Evolutionary conservation across 805 yeast species (phyloP).

Genomic region (Pichia manshurica): DNA sequence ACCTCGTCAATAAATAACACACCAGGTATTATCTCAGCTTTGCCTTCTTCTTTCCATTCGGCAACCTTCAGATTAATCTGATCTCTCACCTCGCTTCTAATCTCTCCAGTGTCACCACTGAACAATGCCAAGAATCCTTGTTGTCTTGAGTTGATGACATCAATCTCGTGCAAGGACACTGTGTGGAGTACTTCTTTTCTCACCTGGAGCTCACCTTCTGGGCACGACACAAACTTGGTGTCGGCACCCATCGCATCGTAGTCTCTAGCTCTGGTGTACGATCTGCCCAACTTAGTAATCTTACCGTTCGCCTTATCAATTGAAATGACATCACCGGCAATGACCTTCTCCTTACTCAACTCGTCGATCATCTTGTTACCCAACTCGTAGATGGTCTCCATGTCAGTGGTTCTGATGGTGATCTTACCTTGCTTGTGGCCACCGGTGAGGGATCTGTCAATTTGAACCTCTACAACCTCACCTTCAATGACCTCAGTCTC

Average conservation of each 20-base stretch:
- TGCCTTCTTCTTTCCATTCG: constrained; percentile 95
- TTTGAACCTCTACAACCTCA: constrained; percentile 93
- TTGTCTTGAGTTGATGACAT: constrained; percentile 93
- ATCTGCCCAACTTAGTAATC: constrained; percentile 93
- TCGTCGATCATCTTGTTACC: constrained; percentile 60
- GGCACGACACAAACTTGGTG: constrained; percentile 79
- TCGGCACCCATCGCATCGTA: constrained; percentile 98
- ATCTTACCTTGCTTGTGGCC: constrained; percentile 79
- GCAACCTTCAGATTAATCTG: constrained; percentile 61
- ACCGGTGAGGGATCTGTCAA: constrained; percentile 86
- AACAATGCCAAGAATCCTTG: constrained; percentile 50
- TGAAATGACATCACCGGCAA: constrained; percentile 94
- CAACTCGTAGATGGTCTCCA: constrained; percentile 75
- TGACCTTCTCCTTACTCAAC: constrained; percentile 88
- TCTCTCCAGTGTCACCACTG: constrained; percentile 90
- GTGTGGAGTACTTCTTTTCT: constrained; percentile 98
- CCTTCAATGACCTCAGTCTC: constrained; percentile 98
- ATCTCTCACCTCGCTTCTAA: constrained; percentile 81
- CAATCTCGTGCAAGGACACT: constrained; percentile 92
- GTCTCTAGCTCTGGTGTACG: constrained; percentile 98
- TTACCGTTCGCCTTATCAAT: constrained; percentile 97
- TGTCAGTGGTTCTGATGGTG: constrained; percentile 83
- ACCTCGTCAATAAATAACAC: constrained; percentile 97
- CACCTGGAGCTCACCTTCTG: constrained; percentile 98
- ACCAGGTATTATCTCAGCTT: constrained; percentile 97